phyloP scores from a whole-genome alignment of 2,329 filamentous ascomycete genomes.

The Calonectria naviculata region DNA sequence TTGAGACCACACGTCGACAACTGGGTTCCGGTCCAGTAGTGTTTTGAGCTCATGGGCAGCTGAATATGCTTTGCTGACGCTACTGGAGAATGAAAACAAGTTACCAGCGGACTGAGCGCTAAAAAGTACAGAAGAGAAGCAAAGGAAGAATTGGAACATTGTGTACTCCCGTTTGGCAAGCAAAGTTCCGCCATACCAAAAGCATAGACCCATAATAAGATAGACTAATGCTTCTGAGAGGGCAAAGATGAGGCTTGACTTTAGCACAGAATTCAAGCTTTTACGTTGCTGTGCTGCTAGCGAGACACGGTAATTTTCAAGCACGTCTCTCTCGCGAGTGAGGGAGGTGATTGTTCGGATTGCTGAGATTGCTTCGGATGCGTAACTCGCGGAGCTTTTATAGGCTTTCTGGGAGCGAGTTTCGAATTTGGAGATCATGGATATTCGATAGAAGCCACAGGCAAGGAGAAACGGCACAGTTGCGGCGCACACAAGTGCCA shows the following conservation, averaged over 20 bases:
- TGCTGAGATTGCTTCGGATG: neutral
- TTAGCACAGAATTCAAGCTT: neutral
- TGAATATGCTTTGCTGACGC: constrained; percentile 87
- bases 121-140: constrained; percentile 36
- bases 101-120: constrained; percentile 87
- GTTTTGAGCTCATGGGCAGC: constrained; percentile 81
- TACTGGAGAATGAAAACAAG: constrained; percentile 86
- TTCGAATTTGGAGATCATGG: neutral
- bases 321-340: neutral
- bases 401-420: neutral
- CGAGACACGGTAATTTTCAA: neutral
- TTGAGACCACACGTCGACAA: constrained; percentile 80
- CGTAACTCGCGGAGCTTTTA: neutral
- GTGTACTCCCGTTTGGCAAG: constrained; percentile 21
- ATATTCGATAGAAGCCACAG: neutral
- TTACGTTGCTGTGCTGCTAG: neutral
- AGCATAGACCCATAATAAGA: neutral
- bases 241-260: neutral
- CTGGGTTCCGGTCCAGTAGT: constrained; percentile 80
- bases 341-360: neutral
- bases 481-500: constrained; percentile 54
- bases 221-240: neutral
- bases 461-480: neutral
- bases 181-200: constrained; percentile 31
- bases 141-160: constrained; percentile 31